Conservation (phyloP, 257 asterid genomes). For the Ocimum tenuiflorum region DNA sequence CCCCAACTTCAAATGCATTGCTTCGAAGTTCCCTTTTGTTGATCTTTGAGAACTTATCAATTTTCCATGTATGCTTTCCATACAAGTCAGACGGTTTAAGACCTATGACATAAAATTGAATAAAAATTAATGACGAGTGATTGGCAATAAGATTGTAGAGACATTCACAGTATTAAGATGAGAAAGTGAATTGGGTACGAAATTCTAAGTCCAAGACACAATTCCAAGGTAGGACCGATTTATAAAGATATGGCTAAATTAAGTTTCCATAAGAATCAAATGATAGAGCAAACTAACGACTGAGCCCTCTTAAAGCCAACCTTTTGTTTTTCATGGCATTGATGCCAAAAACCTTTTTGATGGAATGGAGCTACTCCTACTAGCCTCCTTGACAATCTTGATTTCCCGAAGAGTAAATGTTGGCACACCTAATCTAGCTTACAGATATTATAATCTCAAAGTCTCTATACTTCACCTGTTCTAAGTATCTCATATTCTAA, state of each 20-base stretch:
- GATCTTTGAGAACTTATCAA: conserved; percentile 43
- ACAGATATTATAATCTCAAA: background rate
- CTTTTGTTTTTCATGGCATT: background rate
- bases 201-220: background rate
- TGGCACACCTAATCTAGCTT: background rate
- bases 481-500: background rate
- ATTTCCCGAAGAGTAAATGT: background rate
- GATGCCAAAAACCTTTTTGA: background rate
- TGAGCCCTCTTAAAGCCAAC: background rate
- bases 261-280: background rate
- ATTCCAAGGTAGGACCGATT: background rate
- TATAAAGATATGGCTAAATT: background rate
- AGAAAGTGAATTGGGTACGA: background rate
- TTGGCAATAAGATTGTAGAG: background rate
- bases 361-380: background rate
- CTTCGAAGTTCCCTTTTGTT: conserved; percentile 52
- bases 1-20: conserved; percentile 53
- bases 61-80: conserved; percentile 50
- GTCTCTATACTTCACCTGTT: background rate
- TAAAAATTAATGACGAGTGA: background rate
- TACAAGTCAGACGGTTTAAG: conserved; percentile 42
- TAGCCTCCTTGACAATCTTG: background rate
- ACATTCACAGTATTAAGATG: background rate
- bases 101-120: conserved; percentile 26
- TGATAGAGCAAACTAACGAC: background rate